Evolutionary conservation across 108 stramenopile genomes (phyloP).

Genomic region (Aurantiochytrium sp.): DNA sequence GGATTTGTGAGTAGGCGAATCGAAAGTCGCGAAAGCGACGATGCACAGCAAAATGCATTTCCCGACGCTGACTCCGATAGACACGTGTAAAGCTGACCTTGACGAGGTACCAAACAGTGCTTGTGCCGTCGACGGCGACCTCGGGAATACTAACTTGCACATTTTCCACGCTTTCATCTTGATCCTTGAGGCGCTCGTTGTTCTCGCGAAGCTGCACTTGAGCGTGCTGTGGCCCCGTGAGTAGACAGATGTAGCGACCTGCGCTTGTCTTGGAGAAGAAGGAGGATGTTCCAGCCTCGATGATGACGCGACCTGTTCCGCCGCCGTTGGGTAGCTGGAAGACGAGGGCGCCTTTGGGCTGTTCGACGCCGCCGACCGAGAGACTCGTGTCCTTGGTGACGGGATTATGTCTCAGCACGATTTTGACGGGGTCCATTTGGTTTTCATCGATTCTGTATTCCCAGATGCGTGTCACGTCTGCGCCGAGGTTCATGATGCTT

Average conservation of each 20-base stretch:
- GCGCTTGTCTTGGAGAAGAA: neutral
- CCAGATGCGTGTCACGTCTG: neutral
- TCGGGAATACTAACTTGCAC: neutral
- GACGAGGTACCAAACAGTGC: neutral
- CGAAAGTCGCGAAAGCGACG: slow-evolving; percentile 6
- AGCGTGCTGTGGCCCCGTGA: neutral
- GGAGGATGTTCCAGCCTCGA: neutral
- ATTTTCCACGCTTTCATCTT: neutral
- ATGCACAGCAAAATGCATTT: neutral
- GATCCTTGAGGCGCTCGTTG: neutral
- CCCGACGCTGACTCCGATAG: neutral
- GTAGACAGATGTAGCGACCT: neutral
- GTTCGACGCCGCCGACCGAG: neutral
- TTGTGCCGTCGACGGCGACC: neutral
- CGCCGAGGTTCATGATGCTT: neutral
- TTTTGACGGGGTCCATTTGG: slow-evolving; percentile 1
- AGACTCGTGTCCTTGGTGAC: neutral
- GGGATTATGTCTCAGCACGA: slow-evolving; percentile 10
- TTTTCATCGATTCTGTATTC: neutral
- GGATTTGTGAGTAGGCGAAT: neutral
- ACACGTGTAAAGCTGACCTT: neutral
- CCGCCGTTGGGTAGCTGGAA: neutral
- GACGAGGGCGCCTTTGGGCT: neutral
- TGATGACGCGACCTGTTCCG: neutral
- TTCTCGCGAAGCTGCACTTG: neutral